Evolutionary conservation across 352 stramenopile species (phyloP).

Genomic region (Phytophthora pisi): DNA sequence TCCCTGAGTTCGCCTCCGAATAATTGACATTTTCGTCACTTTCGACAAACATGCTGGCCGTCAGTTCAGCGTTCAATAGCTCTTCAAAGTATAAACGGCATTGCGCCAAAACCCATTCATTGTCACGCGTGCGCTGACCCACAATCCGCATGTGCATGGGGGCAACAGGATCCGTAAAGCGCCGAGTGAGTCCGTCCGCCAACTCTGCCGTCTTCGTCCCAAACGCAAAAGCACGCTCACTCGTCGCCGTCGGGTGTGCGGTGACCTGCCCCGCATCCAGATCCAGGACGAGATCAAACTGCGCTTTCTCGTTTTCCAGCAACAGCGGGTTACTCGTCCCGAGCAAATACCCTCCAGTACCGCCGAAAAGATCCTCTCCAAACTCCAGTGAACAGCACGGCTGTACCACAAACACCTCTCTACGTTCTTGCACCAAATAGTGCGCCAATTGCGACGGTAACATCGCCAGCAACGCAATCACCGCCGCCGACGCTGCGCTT

Average conservation of each 20-base stretch:
- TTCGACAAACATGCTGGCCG: conserved; percentile 28
- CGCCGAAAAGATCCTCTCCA: conserved; percentile 37
- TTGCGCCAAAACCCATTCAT: conserved; percentile 65
- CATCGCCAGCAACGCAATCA: conserved; percentile 59
- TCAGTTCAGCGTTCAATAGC: conserved; percentile 49
- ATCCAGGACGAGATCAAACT: conserved; percentile 69
- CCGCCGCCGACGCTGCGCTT: conserved; percentile 55
- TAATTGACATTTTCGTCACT: conserved; percentile 8
- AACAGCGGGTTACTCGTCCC: conserved; percentile 61
- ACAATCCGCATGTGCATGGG: conserved; percentile 28
- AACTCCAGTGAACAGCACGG: conserved; percentile 45
- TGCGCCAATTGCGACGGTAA: conserved; percentile 49
- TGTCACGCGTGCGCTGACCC: conserved; percentile 40
- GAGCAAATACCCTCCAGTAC: conserved; percentile 53
- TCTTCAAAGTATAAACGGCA: conserved; percentile 72
- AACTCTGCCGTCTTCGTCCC: conserved; percentile 49
- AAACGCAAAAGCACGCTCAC: conserved; percentile 59
- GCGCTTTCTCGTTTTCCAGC: conserved; percentile 50
- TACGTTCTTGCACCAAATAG: conserved; percentile 25
- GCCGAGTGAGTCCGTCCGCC: conserved; percentile 18
- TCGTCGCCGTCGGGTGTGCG: conserved; percentile 54
- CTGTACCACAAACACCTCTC: conserved; percentile 50
- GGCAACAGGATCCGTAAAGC: conserved; percentile 29
- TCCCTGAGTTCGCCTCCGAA: neutral
- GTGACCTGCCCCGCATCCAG: conserved; percentile 60